Evolutionary conservation across 768 basidiomycete genomes (phyloP).

Genomic region (Lactarius vividus): DNA sequence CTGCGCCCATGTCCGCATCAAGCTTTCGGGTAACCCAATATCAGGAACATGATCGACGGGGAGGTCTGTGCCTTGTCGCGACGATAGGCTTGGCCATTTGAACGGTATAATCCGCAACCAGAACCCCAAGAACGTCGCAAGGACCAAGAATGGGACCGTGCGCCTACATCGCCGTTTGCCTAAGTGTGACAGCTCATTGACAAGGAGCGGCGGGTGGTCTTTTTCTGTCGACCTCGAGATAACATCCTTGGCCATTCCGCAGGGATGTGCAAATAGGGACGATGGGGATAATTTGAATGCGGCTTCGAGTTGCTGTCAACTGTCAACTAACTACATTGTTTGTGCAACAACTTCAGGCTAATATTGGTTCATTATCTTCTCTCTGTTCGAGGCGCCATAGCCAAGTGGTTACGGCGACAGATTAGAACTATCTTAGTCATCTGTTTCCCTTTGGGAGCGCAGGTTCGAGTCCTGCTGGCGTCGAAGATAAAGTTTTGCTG

Average conservation of each 20-base stretch:
- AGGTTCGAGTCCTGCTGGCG: slow-evolving; percentile 31
- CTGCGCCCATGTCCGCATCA: slow-evolving; percentile 46
- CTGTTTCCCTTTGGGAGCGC: slow-evolving; percentile 30
- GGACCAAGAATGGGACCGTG: background rate
- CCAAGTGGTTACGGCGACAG: slow-evolving; percentile 80
- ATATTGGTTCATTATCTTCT: background rate
- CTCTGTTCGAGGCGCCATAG: slow-evolving; percentile 54
- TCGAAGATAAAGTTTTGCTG: slow-evolving; percentile 12
- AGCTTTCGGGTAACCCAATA: slow-evolving; percentile 18
- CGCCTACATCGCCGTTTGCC: background rate
- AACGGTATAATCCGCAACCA: slow-evolving; percentile 28
- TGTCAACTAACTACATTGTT: no score
- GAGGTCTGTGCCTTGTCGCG: slow-evolving; percentile 37
- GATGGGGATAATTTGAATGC: background rate
- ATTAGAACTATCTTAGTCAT: slow-evolving; percentile 46
- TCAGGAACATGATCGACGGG: slow-evolving; percentile 7
- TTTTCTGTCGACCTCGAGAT: background rate
- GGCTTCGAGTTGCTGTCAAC: no score
- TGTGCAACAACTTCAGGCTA: background rate
- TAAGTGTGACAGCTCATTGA: background rate
- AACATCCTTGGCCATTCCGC: slow-evolving; percentile 6
- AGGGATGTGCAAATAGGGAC: background rate
- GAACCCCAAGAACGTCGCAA: slow-evolving; percentile 1
- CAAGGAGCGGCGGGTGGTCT: background rate
- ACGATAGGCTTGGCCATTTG: slow-evolving; percentile 30